Evolutionary conservation across 306 rosid species (phyloP), one percentile per base, ranked within the genome.

Genomic region (Cyamopsis tetragonoloba): DNA sequence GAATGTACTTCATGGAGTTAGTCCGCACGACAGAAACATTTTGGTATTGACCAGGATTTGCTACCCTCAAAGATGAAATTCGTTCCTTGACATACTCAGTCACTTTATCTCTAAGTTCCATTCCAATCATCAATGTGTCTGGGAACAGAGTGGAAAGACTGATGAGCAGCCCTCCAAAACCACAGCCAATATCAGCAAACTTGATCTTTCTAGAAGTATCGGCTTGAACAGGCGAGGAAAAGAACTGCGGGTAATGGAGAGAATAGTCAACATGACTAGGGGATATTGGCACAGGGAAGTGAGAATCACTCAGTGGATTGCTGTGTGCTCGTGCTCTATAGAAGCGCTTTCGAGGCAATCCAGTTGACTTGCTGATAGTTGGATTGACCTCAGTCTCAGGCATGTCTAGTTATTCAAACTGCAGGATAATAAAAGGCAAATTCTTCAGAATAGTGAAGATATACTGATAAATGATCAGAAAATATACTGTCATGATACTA

Each of bases 141-240:
- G 97, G 99, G 83, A 89, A 90, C 62, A 93, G 76, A 26, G 90
- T 86, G 6, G 99, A 76, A 42, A 93, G 96, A 68, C 96, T 85
- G 55, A 93, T 88, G 37, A 93, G 81, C 73, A 90, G 90, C 43
- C 99, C 99, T 7, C 97, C 99, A 76, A 93, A 90, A 75, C 97
- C 97, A 61, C 99, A 93, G 39, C 97, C 99, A 73, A 93, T 81
- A 77, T 93, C 99, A 38, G 97, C 97, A 85, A 93, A 93, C 78
- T 86, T 80, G 46, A 88, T 56, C 84, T 74, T 93, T 51, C 62
- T 88, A 66, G 85, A 58, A 55, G 70, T 19, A 46, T 73, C 79
- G 20, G 53, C 61, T 70, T 74, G 78, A 42, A 67, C 88, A 34
- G 91, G 62, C 0, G 89, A 62, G 30, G 91, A 73, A 43, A 80